A percentile compares a stretch with the other conserved stretches of the same genome.
Evolutionary conservation across 768 basidiomycete species (phyloP).

Genomic region (Mycena chlorophos): DNA sequence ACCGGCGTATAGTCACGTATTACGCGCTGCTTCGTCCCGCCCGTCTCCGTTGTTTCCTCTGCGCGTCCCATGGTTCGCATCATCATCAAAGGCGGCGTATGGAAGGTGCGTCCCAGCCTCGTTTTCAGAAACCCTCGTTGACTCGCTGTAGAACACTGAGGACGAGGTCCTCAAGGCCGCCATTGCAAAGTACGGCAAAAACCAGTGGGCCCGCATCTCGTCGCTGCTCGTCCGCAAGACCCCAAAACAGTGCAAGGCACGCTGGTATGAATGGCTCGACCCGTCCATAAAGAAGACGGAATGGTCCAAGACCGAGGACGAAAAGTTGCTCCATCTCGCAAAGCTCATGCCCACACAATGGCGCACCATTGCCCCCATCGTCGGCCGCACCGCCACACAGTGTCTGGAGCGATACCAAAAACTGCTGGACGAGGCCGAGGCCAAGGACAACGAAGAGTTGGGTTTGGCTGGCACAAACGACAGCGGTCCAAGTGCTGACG

Average conservation of each 20-base stretch:
- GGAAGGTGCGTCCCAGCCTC: slow-evolving; percentile 58
- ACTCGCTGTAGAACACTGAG: slow-evolving; percentile 73
- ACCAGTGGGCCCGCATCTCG: slow-evolving; percentile 98
- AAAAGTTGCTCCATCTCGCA: slow-evolving; percentile 95
- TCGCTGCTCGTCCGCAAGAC: slow-evolving; percentile 97
- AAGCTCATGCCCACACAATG: slow-evolving; percentile 99
- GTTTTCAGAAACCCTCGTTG: slow-evolving; percentile 11
- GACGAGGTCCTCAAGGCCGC: slow-evolving; percentile 99
- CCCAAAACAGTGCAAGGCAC: slow-evolving; percentile 98
- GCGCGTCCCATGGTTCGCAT: slow-evolving; percentile 85
- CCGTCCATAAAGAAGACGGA: slow-evolving; percentile 99
- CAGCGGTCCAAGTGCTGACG: slow-evolving; percentile 86
- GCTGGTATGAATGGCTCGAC: slow-evolving; percentile 99
- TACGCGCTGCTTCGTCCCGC: not conserved
- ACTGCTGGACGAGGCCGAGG: slow-evolving; percentile 94
- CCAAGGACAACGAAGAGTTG: slow-evolving; percentile 93
- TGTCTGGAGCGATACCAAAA: slow-evolving; percentile 99
- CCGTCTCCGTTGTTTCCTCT: not conserved
- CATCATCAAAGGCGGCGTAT: slow-evolving; percentile 90
- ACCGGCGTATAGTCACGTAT: not conserved
- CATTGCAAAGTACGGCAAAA: slow-evolving; percentile 96
- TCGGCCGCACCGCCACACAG: slow-evolving; percentile 95
- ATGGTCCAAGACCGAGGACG: slow-evolving; percentile 99
- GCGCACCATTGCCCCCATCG: slow-evolving; percentile 98
- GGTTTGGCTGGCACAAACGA: slow-evolving; percentile 87